Conservation (phyloP, 192 early-diverging fungal species). For the Backusella psychrophila region DNA sequence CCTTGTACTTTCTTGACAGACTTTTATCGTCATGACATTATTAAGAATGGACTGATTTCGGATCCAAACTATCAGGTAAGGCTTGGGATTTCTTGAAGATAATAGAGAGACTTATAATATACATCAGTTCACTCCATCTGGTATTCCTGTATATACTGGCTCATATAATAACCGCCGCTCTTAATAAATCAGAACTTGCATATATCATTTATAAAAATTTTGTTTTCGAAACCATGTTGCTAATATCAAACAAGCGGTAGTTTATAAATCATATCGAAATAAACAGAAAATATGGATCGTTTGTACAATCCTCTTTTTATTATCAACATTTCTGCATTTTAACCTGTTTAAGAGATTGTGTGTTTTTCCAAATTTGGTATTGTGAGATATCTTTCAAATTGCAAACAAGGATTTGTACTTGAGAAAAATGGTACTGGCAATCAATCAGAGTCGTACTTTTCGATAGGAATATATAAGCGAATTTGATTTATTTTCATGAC, state of each 20-base stretch:
- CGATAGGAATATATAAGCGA: too few species aligned
- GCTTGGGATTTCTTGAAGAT: neutral
- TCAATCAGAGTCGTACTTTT: too few species aligned
- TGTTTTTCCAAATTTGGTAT: too few species aligned
- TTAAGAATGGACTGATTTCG: conserved; percentile 51
- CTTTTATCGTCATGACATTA: conserved; percentile 52
- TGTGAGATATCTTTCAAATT: too few species aligned
- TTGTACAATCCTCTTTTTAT: too few species aligned
- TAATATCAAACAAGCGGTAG: neutral
- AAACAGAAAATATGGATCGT: too few species aligned
- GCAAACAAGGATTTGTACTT: too few species aligned
- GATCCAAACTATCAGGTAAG: conserved; percentile 52
- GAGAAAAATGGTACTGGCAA: too few species aligned
- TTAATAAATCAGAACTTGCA: neutral
- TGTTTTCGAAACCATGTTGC: neutral
- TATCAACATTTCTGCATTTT: too few species aligned
- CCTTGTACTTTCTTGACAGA: conserved; percentile 16
- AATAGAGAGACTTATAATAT: neutral
- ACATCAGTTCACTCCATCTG: conserved; percentile 33
- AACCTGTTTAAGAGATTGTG: too few species aligned
- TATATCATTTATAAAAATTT: neutral
- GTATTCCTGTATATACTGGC: conserved; percentile 31
- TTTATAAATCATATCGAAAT: too few species aligned
- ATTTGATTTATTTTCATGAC: too few species aligned
- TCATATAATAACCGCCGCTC: conserved; percentile 12